Base-by-base conservation (phyloP, 208 protist genomes). In the Novymonas esmeraldas region DNA sequence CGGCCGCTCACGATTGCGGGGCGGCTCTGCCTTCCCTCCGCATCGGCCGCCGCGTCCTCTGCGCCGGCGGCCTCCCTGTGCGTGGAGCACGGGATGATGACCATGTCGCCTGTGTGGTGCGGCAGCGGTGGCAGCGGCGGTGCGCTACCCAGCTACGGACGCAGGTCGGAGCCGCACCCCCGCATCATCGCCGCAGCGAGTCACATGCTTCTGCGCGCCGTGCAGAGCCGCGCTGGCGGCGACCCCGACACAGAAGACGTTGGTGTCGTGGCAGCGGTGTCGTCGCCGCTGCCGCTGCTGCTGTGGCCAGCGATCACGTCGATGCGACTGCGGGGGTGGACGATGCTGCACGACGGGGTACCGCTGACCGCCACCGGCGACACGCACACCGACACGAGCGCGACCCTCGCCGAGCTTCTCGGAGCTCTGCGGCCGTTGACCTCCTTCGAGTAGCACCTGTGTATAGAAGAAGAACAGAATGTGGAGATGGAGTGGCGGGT, bases 361-460 rank as follows among this genome's bases (percentile, higher is more conserved):
- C 67, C 67, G 5, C 41, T 66, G 20, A 1, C 49, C 14, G 50
- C 52, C 28, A 22, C 59, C 3, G 51, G 31, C 2, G 59, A 18
- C 9, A 28, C 31, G 3, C 51, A 7, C 9, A 6, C 0, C 14
- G 28, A 56, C 11, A 41, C 36, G 14, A 6, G 41, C 20, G 26
- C 36, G 28, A 41, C 22, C 18, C n/a, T 57, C 16, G 34, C 56
- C 28, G 55, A 61, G 13, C 39, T 20, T 42, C 33, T 59, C 22
- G 38, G 33, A 3, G 22, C 67, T 50, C 58, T 73, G 26, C 59
- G 68, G 24, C 78, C 78, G 0, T 46, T 84, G 29, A 84, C 78
- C 20, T 84, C 78, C 22, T 76, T 71, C 44, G 78, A 82, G 54
- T 80, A 66, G 50, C 6, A 0, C 28, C 31, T 28, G 11, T 28